Percentiles rank a stretch among this genome's conserved stretches.
Evolutionary conservation across 139 green algal genomes (phyloP).

Genomic region (Microglena sp.): DNA sequence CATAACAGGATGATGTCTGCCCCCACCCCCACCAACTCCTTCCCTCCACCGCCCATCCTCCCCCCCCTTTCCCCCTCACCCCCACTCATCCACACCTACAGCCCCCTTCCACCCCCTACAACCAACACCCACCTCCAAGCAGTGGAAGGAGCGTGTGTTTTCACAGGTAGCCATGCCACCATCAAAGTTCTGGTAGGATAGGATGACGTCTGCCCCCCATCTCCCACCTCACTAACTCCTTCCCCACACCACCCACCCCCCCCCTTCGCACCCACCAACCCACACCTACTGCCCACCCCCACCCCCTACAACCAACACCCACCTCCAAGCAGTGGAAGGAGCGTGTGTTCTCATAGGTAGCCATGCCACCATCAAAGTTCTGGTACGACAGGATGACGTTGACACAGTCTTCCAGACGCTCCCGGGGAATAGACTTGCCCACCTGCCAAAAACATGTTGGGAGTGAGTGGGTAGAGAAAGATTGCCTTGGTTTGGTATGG

Average conservation of each 20-base stretch:
- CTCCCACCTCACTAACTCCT: slow-evolving; percentile 30
- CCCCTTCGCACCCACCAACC: too few relatives aligned
- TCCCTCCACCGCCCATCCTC: too few relatives aligned
- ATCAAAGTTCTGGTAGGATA: slow-evolving; percentile 82
- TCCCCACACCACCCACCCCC: too few relatives aligned
- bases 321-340: slow-evolving; percentile 63
- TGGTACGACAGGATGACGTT: slow-evolving; percentile 82
- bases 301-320: background rate
- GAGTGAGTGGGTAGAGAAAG: too few relatives aligned
- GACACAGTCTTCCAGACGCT: slow-evolving; percentile 72
- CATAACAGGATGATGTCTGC: slow-evolving; percentile 75
- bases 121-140: slow-evolving; percentile 40
- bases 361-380: slow-evolving; percentile 76
- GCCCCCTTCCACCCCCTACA: too few relatives aligned
- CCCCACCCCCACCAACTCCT: too few relatives aligned
- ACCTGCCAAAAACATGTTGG: slow-evolving; percentile 31
- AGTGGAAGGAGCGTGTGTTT: slow-evolving; percentile 80
- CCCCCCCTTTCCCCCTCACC: too few relatives aligned
- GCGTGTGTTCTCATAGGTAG: slow-evolving; percentile 96
- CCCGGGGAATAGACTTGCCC: slow-evolving; percentile 45
- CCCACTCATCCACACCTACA: too few relatives aligned
- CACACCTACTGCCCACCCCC: too few relatives aligned
- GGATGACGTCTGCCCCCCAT: too few relatives aligned
- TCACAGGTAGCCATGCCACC: slow-evolving; percentile 98
- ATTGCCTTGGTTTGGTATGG: too few relatives aligned